These are phyloP conservation scores for Yamadazyma songkhlaensis DNA, from an alignment of 1,139 yeast genomes.

Conservation along the genomic window DNA sequence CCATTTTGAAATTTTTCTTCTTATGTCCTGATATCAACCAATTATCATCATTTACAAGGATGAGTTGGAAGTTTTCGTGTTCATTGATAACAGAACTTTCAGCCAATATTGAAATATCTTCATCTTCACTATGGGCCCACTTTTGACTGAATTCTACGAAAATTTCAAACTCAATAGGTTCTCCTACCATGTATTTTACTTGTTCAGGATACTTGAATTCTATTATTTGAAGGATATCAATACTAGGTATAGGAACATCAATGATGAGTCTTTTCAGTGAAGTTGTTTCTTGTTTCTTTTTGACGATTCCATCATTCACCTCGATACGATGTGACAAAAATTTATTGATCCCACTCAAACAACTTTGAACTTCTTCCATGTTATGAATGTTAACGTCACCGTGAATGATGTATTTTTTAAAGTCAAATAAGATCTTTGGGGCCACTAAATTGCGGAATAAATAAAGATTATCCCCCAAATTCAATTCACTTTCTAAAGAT, in stretches of 20 bases:
- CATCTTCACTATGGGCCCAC: conserved; percentile 33
- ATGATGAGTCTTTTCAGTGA: conserved; percentile 20
- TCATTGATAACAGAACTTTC: conserved; percentile 23
- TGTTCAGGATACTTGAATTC: conserved; percentile 40
- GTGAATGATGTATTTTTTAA: conserved; percentile 5
- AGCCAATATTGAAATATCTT: conserved; percentile 22
- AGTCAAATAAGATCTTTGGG: conserved; percentile 10
- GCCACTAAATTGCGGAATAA: conserved; percentile 7
- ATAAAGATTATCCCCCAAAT: conserved; percentile 2
- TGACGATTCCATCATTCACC: too few relatives aligned
- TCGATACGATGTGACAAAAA: conserved; percentile 2
- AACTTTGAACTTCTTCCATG: conserved; percentile 2
- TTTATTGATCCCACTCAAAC: conserved; percentile 1
- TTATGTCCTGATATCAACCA: conserved; percentile 75
- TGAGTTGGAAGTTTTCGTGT: conserved; percentile 24
- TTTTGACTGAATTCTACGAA: conserved; percentile 41
- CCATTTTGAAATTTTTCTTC: conserved; percentile 43
- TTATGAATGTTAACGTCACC: conserved; percentile 9
- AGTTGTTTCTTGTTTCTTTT: too few relatives aligned
- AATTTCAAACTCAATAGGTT: conserved; percentile 50
- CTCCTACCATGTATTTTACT: conserved; percentile 57
- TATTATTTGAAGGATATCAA: conserved; percentile 49
- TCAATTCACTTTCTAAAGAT: background rate
- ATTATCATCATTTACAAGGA: conserved; percentile 38
- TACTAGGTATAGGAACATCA: conserved; percentile 51